phyloP scores from a whole-genome alignment of 768 basidiomycete genomes.

The Neoboletus subvelutipes region DNA sequence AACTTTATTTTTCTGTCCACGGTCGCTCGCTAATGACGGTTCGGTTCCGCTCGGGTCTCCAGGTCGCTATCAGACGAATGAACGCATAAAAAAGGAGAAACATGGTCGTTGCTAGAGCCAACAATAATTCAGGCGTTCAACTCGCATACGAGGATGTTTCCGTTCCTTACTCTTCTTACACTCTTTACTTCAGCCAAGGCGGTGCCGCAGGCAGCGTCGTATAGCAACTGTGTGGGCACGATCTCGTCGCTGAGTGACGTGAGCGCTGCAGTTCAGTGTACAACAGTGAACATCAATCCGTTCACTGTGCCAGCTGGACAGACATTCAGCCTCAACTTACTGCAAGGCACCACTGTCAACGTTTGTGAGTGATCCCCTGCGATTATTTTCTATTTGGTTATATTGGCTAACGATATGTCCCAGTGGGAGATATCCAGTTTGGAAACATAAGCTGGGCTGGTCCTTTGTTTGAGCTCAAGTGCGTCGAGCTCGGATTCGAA shows the following conservation, averaged over 20 bases:
- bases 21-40: too few species aligned
- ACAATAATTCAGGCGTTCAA: neutral
- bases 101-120: neutral
- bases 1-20: neutral
- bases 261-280: conserved; percentile 50
- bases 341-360: conserved; percentile 54
- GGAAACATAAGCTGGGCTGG: conserved; percentile 52
- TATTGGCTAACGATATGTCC: neutral
- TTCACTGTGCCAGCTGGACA: conserved; percentile 59
- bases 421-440: conserved; percentile 60
- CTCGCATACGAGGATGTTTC: conserved; percentile 8
- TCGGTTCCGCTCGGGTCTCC: neutral
- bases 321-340: conserved; percentile 47
- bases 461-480: conserved; percentile 55
- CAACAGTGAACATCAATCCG: conserved; percentile 52
- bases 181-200: conserved; percentile 19
- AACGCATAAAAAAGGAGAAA: conserved; percentile 3
- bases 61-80: neutral
- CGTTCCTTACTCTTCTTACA: conserved; percentile 11
- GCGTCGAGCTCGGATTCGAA: conserved; percentile 5
- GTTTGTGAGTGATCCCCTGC: conserved; percentile 42
- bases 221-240: conserved; percentile 44
- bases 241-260: conserved; percentile 56
- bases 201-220: conserved; percentile 12
- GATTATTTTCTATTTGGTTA: neutral